phyloP scores from a whole-genome alignment of 1,284 basidiomycete species.

The Puccinia brachypodii region DNA sequence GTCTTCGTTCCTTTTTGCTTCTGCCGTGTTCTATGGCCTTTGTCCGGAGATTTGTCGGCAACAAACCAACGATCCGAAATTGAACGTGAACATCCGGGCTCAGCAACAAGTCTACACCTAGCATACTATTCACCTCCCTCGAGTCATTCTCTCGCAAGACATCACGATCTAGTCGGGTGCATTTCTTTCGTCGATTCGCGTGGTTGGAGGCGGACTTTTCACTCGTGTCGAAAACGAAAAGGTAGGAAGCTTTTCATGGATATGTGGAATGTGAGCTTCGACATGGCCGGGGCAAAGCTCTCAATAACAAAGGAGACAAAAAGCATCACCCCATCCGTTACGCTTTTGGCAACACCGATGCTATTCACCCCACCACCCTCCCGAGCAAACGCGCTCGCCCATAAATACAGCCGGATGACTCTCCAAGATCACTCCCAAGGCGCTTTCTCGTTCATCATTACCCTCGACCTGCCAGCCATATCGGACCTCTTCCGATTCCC shows the following conservation, averaged over 20 bases:
- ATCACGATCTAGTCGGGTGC: background rate
- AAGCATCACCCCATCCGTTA: background rate
- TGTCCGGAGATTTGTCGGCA: background rate
- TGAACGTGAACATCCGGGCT: background rate
- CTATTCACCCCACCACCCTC: background rate
- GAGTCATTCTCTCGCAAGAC: background rate
- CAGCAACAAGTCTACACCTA: background rate
- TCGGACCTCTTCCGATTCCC: constrained; percentile 3
- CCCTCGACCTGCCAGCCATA: background rate
- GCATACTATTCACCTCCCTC: background rate
- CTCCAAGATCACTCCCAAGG: rapidly evolving
- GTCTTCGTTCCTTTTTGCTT: background rate
- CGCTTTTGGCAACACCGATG: constrained; percentile 16
- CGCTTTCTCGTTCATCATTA: background rate
- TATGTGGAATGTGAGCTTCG: background rate
- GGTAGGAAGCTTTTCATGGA: constrained; percentile 9
- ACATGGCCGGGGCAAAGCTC: constrained; percentile 12
- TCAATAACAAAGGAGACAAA: constrained; percentile 8
- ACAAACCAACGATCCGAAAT: constrained; percentile 7
- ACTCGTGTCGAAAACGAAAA: too few species aligned
- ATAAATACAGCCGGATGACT: background rate
- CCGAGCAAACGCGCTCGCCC: background rate
- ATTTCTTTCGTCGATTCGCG: background rate
- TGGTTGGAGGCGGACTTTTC: background rate
- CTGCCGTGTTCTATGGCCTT: background rate